Evolutionary conservation across 495 filamentous ascomycete species (phyloP).

Genomic region (Penicillium taxi): DNA sequence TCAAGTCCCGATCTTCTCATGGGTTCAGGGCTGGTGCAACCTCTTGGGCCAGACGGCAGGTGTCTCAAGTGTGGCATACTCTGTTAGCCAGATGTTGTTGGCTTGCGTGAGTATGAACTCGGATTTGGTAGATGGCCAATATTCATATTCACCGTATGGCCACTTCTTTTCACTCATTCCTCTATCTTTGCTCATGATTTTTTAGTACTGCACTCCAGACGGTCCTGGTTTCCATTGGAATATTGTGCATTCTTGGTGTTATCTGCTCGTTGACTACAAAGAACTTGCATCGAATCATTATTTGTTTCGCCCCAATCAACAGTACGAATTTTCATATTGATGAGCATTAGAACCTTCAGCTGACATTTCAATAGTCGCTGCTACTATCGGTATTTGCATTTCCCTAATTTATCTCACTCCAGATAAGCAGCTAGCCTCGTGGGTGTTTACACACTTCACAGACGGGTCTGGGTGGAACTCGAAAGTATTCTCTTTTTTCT

Average conservation of each 20-base stretch:
- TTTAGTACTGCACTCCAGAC: slow-evolving; percentile 53
- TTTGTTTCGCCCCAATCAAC: slow-evolving; percentile 71
- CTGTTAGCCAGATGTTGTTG: slow-evolving; percentile 51
- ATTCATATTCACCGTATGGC: slow-evolving; percentile 42
- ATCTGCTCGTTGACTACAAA: slow-evolving; percentile 62
- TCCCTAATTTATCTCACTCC: slow-evolving; percentile 55
- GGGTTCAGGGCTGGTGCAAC: slow-evolving; percentile 58
- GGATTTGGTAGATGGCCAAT: slow-evolving; percentile 33
- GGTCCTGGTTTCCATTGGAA: slow-evolving; percentile 50
- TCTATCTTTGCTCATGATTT: slow-evolving; percentile 6
- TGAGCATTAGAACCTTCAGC: too few relatives aligned
- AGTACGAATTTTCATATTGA: slow-evolving; percentile 27
- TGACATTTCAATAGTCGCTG: slow-evolving; percentile 32
- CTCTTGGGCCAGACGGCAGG: slow-evolving; percentile 54
- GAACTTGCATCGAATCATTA: slow-evolving; percentile 52
- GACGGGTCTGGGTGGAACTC: slow-evolving; percentile 62
- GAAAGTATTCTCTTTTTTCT: slow-evolving; percentile 55
- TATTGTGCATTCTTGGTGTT: slow-evolving; percentile 51
- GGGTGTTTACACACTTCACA: slow-evolving; percentile 59
- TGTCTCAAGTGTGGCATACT: slow-evolving; percentile 50
- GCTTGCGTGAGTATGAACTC: slow-evolving; percentile 52
- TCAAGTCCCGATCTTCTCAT: slow-evolving; percentile 51
- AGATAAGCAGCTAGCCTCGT: slow-evolving; percentile 53
- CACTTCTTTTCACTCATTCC: background rate
- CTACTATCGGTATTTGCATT: slow-evolving; percentile 54